A percentile compares a stretch with the other conserved stretches of the same genome.
These are phyloP conservation scores for Talaromyces sp. DNA, from an alignment of 2,329 filamentous ascomycete genomes.

Conservation along the genomic window DNA sequence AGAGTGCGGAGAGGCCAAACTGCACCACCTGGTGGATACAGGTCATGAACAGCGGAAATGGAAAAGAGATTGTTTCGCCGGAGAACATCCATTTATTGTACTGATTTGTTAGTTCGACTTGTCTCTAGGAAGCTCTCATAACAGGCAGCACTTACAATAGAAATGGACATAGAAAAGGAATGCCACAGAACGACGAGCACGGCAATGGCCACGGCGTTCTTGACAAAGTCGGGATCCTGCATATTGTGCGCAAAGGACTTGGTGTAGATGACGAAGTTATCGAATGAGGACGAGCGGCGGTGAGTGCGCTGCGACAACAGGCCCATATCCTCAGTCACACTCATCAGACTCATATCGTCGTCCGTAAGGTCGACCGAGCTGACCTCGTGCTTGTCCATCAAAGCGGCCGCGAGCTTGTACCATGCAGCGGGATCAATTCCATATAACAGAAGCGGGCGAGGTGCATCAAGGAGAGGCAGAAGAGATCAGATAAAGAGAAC, in stretches of 20 bases:
- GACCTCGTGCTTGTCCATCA: constrained; percentile 11
- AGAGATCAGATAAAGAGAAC: not conserved
- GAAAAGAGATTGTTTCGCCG: constrained; percentile 76
- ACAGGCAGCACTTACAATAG: constrained; percentile 59
- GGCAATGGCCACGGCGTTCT: constrained; percentile 65
- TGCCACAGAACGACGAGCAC: constrained; percentile 82
- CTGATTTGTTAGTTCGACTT: constrained; percentile 37
- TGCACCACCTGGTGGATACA: constrained; percentile 94
- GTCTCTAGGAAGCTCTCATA: constrained; percentile 9
- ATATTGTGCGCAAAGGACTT: constrained; percentile 61
- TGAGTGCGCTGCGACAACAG: constrained; percentile 6
- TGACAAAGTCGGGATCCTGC: constrained; percentile 69
- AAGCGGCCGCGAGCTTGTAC: not conserved
- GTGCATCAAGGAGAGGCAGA: not conserved
- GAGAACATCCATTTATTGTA: constrained; percentile 99
- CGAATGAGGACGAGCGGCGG: constrained; percentile 7
- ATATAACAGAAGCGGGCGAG: not conserved
- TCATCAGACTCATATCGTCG: constrained; percentile 7
- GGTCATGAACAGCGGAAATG: constrained; percentile 92
- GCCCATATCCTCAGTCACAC: constrained; percentile 10
- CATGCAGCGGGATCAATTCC: not conserved
- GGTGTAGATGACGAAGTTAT: constrained; percentile 25
- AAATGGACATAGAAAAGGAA: constrained; percentile 87
- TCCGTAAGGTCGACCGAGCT: constrained; percentile 9
- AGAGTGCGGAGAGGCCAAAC: constrained; percentile 70